Evolutionary conservation across 176 grass and related monocot species (phyloP).

Genomic region (Oryza longistaminata): DNA sequence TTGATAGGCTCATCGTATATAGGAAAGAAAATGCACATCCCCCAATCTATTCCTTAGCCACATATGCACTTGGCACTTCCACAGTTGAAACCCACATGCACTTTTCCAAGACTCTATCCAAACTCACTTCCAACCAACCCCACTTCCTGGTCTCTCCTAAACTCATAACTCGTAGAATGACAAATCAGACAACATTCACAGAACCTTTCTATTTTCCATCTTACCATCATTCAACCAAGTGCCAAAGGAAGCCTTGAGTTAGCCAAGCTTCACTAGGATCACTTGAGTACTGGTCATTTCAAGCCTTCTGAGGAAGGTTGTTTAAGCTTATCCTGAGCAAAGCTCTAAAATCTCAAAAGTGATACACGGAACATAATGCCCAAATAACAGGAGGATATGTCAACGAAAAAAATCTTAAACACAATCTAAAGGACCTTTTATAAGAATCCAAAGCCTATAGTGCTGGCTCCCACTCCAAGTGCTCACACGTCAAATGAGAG

Average conservation of each 20-base stretch:
- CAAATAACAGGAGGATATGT: neutral
- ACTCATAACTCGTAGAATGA: neutral
- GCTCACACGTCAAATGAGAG: neutral
- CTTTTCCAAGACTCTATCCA: neutral
- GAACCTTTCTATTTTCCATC: neutral
- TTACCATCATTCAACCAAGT: neutral
- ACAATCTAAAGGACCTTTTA: neutral
- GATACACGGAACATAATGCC: conserved; percentile 1
- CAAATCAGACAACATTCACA: neutral
- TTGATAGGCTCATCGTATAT: neutral
- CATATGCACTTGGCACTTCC: neutral
- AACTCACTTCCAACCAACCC: neutral
- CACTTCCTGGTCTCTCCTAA: neutral
- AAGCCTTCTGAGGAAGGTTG: neutral
- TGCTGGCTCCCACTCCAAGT: neutral
- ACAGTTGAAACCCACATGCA: neutral
- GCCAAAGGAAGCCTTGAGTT: neutral
- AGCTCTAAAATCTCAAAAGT: neutral
- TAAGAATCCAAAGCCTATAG: neutral
- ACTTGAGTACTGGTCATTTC: neutral
- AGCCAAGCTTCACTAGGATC: neutral
- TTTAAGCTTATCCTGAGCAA: neutral
- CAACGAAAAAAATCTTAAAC: neutral
- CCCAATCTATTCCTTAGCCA: neutral
- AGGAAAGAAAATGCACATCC: neutral